Percentiles rank a stretch among this genome's conserved stretches.
Evolutionary conservation across 2,329 filamentous ascomycete species (phyloP).

Genomic region (Curvularia sp.): DNA sequence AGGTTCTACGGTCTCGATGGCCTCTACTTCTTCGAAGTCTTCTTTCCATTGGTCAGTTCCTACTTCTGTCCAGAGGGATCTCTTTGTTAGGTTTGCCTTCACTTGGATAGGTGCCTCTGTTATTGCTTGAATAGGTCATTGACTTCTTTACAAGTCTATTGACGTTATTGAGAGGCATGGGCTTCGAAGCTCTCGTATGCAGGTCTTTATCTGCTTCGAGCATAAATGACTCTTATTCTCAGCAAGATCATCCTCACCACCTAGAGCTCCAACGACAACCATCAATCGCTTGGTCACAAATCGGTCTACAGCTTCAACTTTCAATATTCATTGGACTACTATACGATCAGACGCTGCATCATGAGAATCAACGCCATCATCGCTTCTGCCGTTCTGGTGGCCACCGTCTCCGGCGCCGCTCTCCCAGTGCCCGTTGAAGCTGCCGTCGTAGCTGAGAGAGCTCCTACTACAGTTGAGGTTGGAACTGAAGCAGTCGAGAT

Average conservation of each 20-base stretch:
- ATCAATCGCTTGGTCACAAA: constrained; percentile 16
- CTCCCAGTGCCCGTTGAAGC: constrained; percentile 42
- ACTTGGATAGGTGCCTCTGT: constrained; percentile 11
- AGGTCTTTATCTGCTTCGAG: constrained; percentile 6
- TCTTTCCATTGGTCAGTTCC: constrained; percentile 9
- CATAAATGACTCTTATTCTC: constrained; percentile 20
- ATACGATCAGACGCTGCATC: constrained; percentile 29
- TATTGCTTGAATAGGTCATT: constrained; percentile 25
- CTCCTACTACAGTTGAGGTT: too few relatives aligned
- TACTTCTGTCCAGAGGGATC: constrained; percentile 16
- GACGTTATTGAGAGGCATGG: constrained; percentile 23
- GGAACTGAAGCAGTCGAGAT: background rate
- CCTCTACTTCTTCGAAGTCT: constrained; percentile 1
- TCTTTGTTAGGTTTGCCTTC: constrained; percentile 24
- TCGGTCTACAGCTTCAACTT: constrained; percentile 16
- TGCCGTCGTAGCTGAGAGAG: constrained; percentile 12
- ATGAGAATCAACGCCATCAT: constrained; percentile 60
- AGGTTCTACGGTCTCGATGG: constrained; percentile 11
- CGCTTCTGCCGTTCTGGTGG: constrained; percentile 52
- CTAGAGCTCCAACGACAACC: constrained; percentile 19
- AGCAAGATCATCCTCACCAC: constrained; percentile 13
- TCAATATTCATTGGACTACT: constrained; percentile 28
- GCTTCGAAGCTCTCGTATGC: constrained; percentile 8
- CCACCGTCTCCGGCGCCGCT: constrained; percentile 51
- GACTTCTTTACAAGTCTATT: constrained; percentile 24